Evolutionary conservation across 305 asterid genomes (phyloP).

Genomic region (Striga hermonthica): DNA sequence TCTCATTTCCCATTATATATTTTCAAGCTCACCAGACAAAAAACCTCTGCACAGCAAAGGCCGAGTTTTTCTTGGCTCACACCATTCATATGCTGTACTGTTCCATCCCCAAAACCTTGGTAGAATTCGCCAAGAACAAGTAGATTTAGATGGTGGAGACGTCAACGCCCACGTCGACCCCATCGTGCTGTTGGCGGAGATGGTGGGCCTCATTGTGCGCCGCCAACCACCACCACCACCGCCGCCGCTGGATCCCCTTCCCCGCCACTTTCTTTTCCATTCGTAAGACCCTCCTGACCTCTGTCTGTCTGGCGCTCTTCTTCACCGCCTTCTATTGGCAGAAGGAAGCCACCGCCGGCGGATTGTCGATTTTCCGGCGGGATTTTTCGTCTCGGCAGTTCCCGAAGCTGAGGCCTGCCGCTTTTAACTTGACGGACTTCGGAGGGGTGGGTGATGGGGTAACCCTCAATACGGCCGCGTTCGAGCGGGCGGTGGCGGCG

Average conservation of each 20-base stretch:
- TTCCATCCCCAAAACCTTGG: conserved; percentile 12
- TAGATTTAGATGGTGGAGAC: conserved; percentile 49
- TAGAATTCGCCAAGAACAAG: conserved; percentile 17
- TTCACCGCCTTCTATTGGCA: conserved; percentile 60
- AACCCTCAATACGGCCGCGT: conserved; percentile 11
- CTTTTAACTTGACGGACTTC: conserved; percentile 8
- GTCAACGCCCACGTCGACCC: conserved; percentile 38
- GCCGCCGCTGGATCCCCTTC: conserved; percentile 54
- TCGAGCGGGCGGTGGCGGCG: conserved; percentile 3
- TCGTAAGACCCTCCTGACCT: conserved; percentile 44
- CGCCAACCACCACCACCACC: conserved; percentile 33
- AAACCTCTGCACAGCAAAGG: conserved; percentile 8
- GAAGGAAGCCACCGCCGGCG: conserved; percentile 43
- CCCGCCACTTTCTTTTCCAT: conserved; percentile 39
- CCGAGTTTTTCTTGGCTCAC: background rate
- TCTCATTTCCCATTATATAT: conserved; percentile 8
- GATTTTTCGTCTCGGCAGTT: conserved; percentile 29
- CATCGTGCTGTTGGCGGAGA: conserved; percentile 46
- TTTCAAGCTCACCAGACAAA: background rate
- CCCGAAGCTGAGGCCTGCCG: conserved; percentile 2
- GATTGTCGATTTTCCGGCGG: conserved; percentile 49
- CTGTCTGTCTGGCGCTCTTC: conserved; percentile 49
- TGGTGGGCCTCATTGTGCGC: conserved; percentile 27
- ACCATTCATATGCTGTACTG: conserved; percentile 24
- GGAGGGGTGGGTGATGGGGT: conserved; percentile 9